Conservation (phyloP, 106 monocot species). For the Dendrobium catenatum region DNA sequence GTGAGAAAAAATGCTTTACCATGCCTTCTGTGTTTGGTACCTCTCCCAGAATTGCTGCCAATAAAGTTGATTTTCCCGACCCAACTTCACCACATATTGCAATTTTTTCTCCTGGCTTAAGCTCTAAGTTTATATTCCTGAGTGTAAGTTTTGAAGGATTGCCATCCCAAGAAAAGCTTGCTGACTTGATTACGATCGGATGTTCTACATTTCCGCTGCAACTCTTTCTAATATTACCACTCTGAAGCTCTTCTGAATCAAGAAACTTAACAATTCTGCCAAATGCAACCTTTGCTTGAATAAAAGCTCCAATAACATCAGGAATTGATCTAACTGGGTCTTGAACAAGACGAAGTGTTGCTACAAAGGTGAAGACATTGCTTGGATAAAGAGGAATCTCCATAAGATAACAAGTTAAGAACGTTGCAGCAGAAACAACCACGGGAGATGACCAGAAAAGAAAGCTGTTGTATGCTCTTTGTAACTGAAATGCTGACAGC, state of each 20-base stretch:
- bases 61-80: constrained; percentile 82
- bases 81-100: constrained; percentile 96
- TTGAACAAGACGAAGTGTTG: constrained; percentile 76
- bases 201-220: constrained; percentile 3
- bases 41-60: constrained; percentile 85
- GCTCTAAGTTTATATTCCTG: constrained; percentile 38
- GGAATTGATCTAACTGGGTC: constrained; percentile 79
- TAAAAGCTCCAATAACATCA: constrained; percentile 66
- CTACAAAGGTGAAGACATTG: constrained; percentile 85
- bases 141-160: constrained; percentile 33
- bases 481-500: constrained; percentile 67
- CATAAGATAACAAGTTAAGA: constrained; percentile 58
- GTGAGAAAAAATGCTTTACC: constrained; percentile 20
- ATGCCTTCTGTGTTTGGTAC: constrained; percentile 51
- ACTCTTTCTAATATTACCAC: constrained; percentile 25
- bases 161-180: constrained; percentile 69
- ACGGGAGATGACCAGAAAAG: constrained; percentile 91
- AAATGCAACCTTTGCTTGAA: constrained; percentile 65
- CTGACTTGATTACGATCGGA: constrained; percentile 28
- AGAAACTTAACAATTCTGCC: constrained; percentile 58
- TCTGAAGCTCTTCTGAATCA: constrained; percentile 50
- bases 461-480: constrained; percentile 60
- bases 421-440: constrained; percentile 72
- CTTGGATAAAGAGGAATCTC: constrained; percentile 56
- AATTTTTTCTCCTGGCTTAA: constrained; percentile 61